phyloP scores from a whole-genome alignment of 768 basidiomycete species.

The Postia placenta region DNA sequence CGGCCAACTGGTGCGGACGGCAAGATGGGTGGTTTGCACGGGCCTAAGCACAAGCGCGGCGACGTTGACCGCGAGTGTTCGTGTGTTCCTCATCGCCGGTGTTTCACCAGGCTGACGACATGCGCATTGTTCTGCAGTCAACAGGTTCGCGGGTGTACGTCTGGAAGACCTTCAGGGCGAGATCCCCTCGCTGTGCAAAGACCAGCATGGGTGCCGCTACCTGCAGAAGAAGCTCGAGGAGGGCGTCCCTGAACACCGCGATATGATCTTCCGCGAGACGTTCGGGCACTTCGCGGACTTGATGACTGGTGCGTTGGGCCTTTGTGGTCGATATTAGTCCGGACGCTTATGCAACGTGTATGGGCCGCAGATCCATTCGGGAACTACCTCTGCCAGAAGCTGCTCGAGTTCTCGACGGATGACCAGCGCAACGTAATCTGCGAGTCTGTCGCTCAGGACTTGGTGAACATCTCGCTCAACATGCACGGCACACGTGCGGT shows the following conservation, averaged over 20 bases:
- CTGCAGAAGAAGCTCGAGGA: constrained; percentile 99
- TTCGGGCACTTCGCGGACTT: constrained; percentile 96
- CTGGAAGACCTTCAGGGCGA: constrained; percentile 95
- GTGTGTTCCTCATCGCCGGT: constrained; percentile 18
- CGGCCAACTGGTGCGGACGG: constrained; percentile 50
- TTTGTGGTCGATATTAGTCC: background rate
- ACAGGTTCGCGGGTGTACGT: constrained; percentile 93
- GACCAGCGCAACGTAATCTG: constrained; percentile 96
- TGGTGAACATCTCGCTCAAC: constrained; percentile 96
- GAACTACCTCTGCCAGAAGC: constrained; percentile 97
- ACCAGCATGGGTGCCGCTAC: constrained; percentile 98
- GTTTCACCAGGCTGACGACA: background rate
- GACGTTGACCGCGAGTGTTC: constrained; percentile 86
- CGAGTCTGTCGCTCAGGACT: constrained; percentile 94
- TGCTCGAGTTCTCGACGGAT: constrained; percentile 94
- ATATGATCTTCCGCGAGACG: constrained; percentile 99
- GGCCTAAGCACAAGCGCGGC: constrained; percentile 91
- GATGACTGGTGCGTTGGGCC: constrained; percentile 73
- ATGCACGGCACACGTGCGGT: constrained; percentile 99
- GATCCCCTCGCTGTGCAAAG: constrained; percentile 91
- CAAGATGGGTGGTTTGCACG: constrained; percentile 88
- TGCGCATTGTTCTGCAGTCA: constrained; percentile 49
- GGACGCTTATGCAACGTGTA: background rate
- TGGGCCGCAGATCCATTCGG: constrained; percentile 82
- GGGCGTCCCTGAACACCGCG: constrained; percentile 89